These are phyloP conservation scores for Thelonectria olida DNA, from an alignment of 2,329 filamentous ascomycete species.

Conservation along the genomic window DNA sequence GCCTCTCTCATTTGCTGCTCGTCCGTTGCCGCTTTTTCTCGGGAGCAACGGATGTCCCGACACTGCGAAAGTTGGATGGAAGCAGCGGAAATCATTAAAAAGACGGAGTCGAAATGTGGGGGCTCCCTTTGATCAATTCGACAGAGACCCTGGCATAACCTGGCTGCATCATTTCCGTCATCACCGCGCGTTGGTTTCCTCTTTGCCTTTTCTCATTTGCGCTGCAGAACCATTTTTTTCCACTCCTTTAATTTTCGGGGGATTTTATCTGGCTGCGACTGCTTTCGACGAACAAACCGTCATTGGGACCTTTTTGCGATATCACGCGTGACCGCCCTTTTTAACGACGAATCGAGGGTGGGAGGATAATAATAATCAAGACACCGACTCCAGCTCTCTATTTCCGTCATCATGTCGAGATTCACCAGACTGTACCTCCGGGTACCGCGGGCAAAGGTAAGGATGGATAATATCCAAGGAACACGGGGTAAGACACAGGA, in stretches of 20 bases:
- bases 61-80: conserved; percentile 15
- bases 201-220: conserved; percentile 23
- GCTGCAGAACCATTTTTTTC: conserved; percentile 7
- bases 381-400: conserved; percentile 7
- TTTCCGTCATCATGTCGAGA: conserved; percentile 43
- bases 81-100: conserved; percentile 9
- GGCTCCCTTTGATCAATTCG: conserved; percentile 16
- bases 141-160: conserved; percentile 23
- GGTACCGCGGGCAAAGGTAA: conserved; percentile 52
- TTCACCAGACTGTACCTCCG: conserved; percentile 50
- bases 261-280: background rate
- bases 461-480: conserved; percentile 7
- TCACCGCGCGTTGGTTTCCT: conserved; percentile 28
- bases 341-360: background rate
- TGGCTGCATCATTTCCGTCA: conserved; percentile 40
- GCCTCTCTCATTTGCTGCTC: conserved; percentile 2
- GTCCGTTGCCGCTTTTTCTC: conserved; percentile 4
- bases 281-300: background rate
- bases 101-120: conserved; percentile 6
- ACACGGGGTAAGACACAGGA: background rate
- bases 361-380: conserved; percentile 8
- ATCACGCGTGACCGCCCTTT: background rate
- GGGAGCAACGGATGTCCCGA: conserved; percentile 22
- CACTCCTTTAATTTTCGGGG: background rate
- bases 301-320: background rate